Percentiles rank a stretch among this genome's conserved stretches.
phyloP scores from a whole-genome alignment of 768 basidiomycete genomes.

The Rossbeevera mucosa region DNA sequence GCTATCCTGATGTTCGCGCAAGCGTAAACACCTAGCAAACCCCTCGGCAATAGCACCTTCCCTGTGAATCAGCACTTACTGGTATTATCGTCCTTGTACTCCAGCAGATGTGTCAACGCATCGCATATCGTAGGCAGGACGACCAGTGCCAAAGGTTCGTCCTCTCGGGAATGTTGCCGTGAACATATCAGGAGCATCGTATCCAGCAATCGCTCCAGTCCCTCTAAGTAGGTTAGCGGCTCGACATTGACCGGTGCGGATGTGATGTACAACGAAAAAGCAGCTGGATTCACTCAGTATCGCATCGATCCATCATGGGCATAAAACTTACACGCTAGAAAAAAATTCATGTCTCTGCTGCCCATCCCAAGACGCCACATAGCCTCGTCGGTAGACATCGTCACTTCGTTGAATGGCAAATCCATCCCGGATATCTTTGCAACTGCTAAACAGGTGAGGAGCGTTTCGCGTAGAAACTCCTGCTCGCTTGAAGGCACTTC shows the following conservation, averaged over 20 bases:
- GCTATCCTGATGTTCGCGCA: slow-evolving; percentile 43
- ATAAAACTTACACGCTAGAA: slow-evolving; percentile 38
- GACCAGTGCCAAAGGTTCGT: slow-evolving; percentile 49
- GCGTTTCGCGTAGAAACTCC: slow-evolving; percentile 30
- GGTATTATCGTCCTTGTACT: slow-evolving; percentile 16
- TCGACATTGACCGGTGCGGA: slow-evolving; percentile 26
- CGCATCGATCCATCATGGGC: not conserved
- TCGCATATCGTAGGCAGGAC: slow-evolving; percentile 46
- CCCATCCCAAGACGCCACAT: slow-evolving; percentile 37
- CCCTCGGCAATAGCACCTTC: not conserved
- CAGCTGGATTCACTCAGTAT: slow-evolving; percentile 26
- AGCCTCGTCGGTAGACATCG: slow-evolving; percentile 24
- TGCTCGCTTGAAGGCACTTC: slow-evolving; percentile 2
- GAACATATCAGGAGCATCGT: slow-evolving; percentile 44
- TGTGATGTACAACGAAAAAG: slow-evolving; percentile 43
- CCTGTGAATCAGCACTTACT: slow-evolving; percentile 22
- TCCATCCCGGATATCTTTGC: slow-evolving; percentile 12
- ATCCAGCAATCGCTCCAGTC: slow-evolving; percentile 44
- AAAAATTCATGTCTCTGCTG: slow-evolving; percentile 29
- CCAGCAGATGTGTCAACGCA: slow-evolving; percentile 41
- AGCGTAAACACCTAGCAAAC: slow-evolving; percentile 9
- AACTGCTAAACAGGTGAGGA: slow-evolving; percentile 35
- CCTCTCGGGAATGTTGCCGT: slow-evolving; percentile 41
- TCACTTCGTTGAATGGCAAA: slow-evolving; percentile 3
- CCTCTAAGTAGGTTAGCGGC: slow-evolving; percentile 41